A percentile compares a stretch with the other conserved stretches of the same genome.
Conservation (phyloP, 495 filamentous ascomycete species). For the Amorphotheca resinae region DNA sequence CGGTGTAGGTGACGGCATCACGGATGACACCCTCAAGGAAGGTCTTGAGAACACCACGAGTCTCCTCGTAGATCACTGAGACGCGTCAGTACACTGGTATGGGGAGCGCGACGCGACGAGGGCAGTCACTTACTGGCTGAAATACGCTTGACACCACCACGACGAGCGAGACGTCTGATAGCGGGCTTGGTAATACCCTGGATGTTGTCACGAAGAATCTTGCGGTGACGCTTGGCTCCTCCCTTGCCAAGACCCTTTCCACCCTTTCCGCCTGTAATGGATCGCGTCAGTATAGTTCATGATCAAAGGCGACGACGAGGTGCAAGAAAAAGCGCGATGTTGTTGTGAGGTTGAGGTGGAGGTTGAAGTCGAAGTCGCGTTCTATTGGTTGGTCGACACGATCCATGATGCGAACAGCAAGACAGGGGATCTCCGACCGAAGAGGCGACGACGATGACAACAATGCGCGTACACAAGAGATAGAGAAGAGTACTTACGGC, state of each 20-base stretch:
- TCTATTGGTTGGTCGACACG: conserved; percentile 14
- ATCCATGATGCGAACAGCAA: conserved; percentile 6
- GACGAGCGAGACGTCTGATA: conserved; percentile 98
- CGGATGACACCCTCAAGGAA: conserved; percentile 99
- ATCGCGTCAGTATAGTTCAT: conserved; percentile 16
- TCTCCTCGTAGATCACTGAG: conserved; percentile 98
- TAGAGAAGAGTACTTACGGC: conserved; percentile 18
- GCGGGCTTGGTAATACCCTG: conserved; percentile 99
- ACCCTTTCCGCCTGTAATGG: conserved; percentile 74
- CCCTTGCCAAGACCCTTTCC: conserved; percentile 90
- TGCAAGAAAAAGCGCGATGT: not conserved
- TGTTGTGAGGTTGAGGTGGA: conserved; percentile 2
- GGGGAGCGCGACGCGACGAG: not conserved
- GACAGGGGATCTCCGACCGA: conserved; percentile 9
- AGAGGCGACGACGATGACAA: conserved; percentile 9
- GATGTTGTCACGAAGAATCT: conserved; percentile 99
- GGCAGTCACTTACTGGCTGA: conserved; percentile 47
- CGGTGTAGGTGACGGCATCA: conserved; percentile 85
- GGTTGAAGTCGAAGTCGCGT: not conserved
- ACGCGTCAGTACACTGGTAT: conserved; percentile 6
- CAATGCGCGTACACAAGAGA: conserved; percentile 8
- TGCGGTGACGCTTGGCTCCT: conserved; percentile 88
- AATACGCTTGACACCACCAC: conserved; percentile 99
- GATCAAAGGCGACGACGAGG: conserved; percentile 1
- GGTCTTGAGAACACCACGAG: conserved; percentile 99